Percentiles rank a stretch among this genome's conserved stretches.
Conservation (phyloP, 2,329 filamentous ascomycete species). For the Apiospora malaysiana region DNA sequence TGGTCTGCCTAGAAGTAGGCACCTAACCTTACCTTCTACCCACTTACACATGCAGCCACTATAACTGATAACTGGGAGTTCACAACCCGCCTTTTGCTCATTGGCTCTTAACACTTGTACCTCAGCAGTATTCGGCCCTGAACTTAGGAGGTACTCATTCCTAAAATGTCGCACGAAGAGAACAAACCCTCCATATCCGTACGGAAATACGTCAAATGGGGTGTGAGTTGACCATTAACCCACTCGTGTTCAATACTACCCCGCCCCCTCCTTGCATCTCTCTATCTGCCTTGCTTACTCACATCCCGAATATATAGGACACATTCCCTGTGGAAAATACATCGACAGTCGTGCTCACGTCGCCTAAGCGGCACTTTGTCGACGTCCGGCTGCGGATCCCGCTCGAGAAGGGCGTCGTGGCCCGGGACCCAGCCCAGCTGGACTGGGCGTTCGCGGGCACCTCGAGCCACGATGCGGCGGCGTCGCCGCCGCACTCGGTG, state of each 20-base stretch:
- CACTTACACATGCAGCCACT: background rate
- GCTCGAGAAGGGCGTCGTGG: conserved; percentile 18
- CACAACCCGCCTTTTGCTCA: background rate
- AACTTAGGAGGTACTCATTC: background rate
- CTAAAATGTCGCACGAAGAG: conserved; percentile 9
- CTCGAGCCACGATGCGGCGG: conserved; percentile 38
- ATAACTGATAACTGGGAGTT: background rate
- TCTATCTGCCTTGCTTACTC: background rate
- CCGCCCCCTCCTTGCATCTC: background rate
- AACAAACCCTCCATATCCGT: conserved; percentile 52
- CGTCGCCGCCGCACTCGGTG: conserved; percentile 40
- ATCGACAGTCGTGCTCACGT: conserved; percentile 68
- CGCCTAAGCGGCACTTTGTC: conserved; percentile 61
- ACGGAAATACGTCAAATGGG: conserved; percentile 64
- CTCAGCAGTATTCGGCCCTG: background rate
- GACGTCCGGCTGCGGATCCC: conserved; percentile 61
- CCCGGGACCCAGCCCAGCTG: conserved; percentile 37
- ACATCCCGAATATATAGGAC: conserved; percentile 42
- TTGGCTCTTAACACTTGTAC: background rate
- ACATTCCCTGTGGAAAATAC: conserved; percentile 63
- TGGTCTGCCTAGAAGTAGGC: background rate
- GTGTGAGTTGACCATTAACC: conserved; percentile 10
- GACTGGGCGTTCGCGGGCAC: conserved; percentile 72
- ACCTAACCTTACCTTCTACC: background rate
- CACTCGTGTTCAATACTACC: background rate